Conservation (phyloP, 2,329 filamentous ascomycete species). For the Zasmidium angulare region DNA sequence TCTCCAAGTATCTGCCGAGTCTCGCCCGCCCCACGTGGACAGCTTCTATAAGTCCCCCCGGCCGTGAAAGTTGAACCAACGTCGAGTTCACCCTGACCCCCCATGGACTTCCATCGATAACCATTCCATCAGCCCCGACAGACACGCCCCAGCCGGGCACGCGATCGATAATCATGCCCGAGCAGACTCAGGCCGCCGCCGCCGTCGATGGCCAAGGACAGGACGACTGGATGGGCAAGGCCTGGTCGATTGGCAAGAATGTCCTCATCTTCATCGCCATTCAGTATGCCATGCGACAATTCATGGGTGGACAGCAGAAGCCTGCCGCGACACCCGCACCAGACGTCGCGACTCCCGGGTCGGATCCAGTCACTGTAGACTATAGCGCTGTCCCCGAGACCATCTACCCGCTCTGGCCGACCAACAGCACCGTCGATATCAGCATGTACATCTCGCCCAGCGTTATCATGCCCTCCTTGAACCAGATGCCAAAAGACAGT, state of each 20-base stretch:
- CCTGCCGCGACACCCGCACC: slow-evolving; percentile 18
- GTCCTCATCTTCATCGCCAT: slow-evolving; percentile 60
- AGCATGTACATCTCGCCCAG: slow-evolving; percentile 80
- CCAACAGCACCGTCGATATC: slow-evolving; percentile 76
- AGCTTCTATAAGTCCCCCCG: too few species aligned
- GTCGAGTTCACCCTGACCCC: not conserved
- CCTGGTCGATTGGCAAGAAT: slow-evolving; percentile 49
- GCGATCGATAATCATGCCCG: slow-evolving; percentile 5
- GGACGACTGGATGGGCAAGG: slow-evolving; percentile 26
- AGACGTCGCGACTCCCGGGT: slow-evolving; percentile 14
- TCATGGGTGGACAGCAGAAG: slow-evolving; percentile 42
- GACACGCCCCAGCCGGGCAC: not conserved
- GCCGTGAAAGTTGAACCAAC: not conserved
- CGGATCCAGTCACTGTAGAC: slow-evolving; percentile 43
- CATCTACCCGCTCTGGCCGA: slow-evolving; percentile 85
- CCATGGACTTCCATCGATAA: not conserved
- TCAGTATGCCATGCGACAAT: slow-evolving; percentile 58
- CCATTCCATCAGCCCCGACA: not conserved
- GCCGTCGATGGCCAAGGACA: slow-evolving; percentile 6
- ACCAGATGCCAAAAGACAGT: slow-evolving; percentile 63
- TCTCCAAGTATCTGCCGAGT: not conserved
- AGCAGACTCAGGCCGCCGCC: slow-evolving; percentile 7
- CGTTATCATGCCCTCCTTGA: slow-evolving; percentile 66
- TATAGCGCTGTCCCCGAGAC: slow-evolving; percentile 67
- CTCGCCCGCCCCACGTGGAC: not conserved